Evolutionary conservation across 331 rosid genomes (phyloP), one percentile per base, ranked within the genome.

Genomic region (Dryas integrifolia): DNA sequence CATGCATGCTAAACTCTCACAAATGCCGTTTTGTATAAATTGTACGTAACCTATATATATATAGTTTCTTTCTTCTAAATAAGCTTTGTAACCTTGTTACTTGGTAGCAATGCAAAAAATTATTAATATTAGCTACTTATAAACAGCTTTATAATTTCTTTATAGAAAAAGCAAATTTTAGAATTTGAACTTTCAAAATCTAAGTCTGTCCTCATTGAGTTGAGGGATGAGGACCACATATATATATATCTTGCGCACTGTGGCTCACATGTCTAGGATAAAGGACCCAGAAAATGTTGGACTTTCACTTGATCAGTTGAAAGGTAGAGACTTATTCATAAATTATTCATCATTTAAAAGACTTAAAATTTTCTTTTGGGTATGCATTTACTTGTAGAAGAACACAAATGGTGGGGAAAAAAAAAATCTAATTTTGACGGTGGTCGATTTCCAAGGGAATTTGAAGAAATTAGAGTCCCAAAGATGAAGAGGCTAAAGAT

Each of bases 141-240:
- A 30, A 1, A 30, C 35, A 30, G 35, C 50, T 53, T 38, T 47
- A 40, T 7, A 69, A 13, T 12, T 45, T 38, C 41, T 69, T 15
- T 14, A 52, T 38, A 18, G 39, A 11, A 63, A 61, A 67, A 70
- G 53, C 30, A 59, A 39, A 77, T 55, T 69, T 70, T 64, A 67
- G 58, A 70, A 72, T 73, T 81, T 81, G 76, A 74, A 66, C 70
- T 78, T 72, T 77, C 48, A 30, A 87, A 77, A 69, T 70, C 7
- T n/a, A 69, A 82, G 30, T 74, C 5, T 30, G 35, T 30, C 35
- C 35, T 30, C 3, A 30, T 30, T 30, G 35, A 30, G 35, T 53
- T 35, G 70, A 82, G 79, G 75, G 40, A 69, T 47, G 71, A 82
- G 81, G 84, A 80, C 84, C 85, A 77, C 79, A 61, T 0, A 75